phyloP scores from a whole-genome alignment of 345 rosid species.

The Bruguiera gymnorhiza region DNA sequence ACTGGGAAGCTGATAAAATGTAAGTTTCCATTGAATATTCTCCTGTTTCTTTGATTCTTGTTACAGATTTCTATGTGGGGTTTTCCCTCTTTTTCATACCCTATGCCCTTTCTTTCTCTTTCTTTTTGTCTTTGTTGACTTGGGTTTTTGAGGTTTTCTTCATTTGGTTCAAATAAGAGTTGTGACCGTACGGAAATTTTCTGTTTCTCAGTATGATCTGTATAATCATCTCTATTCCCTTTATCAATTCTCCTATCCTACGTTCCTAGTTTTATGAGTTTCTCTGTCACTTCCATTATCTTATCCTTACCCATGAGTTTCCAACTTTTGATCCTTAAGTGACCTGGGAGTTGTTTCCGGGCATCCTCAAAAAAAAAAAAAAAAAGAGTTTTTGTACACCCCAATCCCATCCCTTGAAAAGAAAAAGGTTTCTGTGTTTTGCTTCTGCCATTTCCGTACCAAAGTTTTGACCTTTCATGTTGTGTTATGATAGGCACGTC shows the following conservation, averaged over 20 bases:
- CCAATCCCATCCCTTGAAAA: not conserved
- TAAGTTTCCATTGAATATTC: slow-evolving; percentile 31
- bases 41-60: slow-evolving; percentile 2
- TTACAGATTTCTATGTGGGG: slow-evolving; percentile 14
- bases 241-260: no score
- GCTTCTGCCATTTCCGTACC: slow-evolving; percentile 20
- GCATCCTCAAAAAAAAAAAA: not conserved
- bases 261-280: no score
- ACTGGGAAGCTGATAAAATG: slow-evolving; percentile 99
- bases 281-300: not conserved
- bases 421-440: slow-evolving; percentile 21
- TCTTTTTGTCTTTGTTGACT: slow-evolving; percentile 23
- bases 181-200: no score
- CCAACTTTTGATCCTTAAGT: not conserved
- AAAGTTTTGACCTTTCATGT: slow-evolving; percentile 23
- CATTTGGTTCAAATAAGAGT: no score
- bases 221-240: no score
- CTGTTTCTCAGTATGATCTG: no score
- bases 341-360: not conserved
- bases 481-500: slow-evolving; percentile 11
- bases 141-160: slow-evolving; percentile 21
- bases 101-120: not conserved
- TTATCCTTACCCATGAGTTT: slow-evolving; percentile 3
- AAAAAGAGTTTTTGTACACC: not conserved
- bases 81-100: slow-evolving; percentile 4